Evolutionary conservation across 306 rosid genomes (phyloP).

Genomic region (Pachyrhizus erosus): DNA sequence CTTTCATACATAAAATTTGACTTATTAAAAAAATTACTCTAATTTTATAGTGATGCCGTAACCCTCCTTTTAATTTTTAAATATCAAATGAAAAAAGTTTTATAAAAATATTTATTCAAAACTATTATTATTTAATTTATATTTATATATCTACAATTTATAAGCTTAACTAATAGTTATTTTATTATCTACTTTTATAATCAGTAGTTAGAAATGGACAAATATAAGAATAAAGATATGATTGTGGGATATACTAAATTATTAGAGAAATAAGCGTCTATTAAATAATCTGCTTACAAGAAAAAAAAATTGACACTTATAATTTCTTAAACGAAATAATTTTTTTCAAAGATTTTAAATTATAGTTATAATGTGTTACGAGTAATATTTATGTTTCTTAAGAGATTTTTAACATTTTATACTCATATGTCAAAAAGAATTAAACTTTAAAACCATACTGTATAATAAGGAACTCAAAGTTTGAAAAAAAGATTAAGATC

Average conservation of each 20-base stretch:
- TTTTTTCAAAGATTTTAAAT: background rate
- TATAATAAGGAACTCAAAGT: background rate
- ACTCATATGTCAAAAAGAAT: background rate
- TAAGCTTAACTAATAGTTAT: background rate
- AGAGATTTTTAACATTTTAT: background rate
- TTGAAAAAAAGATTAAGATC: background rate
- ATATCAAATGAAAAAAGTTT: background rate
- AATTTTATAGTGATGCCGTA: background rate
- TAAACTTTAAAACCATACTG: background rate
- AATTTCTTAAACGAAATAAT: background rate
- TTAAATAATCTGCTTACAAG: background rate
- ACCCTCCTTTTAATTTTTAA: background rate
- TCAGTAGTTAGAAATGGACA: background rate
- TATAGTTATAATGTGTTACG: background rate
- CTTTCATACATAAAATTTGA: background rate
- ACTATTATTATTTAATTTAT: background rate
- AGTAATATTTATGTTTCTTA: background rate
- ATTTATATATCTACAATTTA: background rate
- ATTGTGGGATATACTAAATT: background rate
- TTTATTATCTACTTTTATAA: background rate
- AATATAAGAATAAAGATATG: background rate
- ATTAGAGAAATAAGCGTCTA: background rate
- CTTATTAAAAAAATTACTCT: background rate
- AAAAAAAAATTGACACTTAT: background rate
- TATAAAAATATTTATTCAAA: background rate